phyloP scores from a whole-genome alignment of 306 rosid genomes.

The Macrotyloma uniflorum region DNA sequence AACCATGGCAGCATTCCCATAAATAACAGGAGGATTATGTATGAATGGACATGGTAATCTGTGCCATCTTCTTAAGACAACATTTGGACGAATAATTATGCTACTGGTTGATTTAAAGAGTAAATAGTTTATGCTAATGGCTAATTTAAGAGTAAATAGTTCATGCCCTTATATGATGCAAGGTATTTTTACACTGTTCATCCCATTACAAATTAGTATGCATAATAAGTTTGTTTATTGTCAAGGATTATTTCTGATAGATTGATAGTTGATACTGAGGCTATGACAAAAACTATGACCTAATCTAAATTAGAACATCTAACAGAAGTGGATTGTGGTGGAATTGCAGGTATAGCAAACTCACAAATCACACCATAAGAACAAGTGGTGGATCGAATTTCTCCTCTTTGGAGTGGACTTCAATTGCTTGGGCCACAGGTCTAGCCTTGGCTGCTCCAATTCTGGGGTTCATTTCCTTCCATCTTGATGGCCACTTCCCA shows the following conservation, averaged over 20 bases:
- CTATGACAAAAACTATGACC: no score
- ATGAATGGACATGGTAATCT: conserved; percentile 15
- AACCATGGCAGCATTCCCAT: not conserved
- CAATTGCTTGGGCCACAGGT: conserved; percentile 86
- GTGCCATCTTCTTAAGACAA: conserved; percentile 3
- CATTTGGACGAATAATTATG: not conserved
- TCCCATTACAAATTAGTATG: no score
- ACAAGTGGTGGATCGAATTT: conserved; percentile 32
- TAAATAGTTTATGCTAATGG: no score
- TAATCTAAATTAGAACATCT: not conserved
- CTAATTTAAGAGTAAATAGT: no score
- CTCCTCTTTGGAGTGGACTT: conserved; percentile 73
- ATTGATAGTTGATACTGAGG: no score
- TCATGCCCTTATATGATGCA: no score
- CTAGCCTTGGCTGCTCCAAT: conserved; percentile 66
- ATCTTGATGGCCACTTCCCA: conserved; percentile 68
- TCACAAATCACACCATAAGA: conserved; percentile 55
- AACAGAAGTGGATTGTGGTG: not conserved
- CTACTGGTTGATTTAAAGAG: not conserved
- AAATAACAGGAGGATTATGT: not conserved
- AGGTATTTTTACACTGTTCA: no score
- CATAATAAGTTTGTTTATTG: no score
- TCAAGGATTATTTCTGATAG: no score
- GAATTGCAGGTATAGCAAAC: conserved; percentile 62
- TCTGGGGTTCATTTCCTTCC: conserved; percentile 59